Base-by-base conservation (phyloP, 306 rosid genomes). In the Fragaria ananassa region DNA sequence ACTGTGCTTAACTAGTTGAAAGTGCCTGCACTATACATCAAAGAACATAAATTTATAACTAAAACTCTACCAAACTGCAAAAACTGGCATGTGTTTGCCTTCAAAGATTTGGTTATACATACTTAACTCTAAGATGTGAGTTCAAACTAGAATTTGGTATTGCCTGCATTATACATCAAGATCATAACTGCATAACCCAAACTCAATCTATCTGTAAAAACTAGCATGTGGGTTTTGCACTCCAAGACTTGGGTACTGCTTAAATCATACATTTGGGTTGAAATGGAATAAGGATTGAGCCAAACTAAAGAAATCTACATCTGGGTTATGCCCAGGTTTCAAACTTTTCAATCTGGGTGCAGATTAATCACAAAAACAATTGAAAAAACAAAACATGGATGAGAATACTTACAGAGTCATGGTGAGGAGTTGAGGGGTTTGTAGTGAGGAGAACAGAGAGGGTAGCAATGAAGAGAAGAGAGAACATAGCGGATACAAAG, bases 401-500 rank as follows among this genome's bases (percentile, higher is more conserved):
- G 34, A 49, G 71, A 71, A 47, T 39, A 89, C 96, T 88, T 92
- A 96, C 99, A 78, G 97, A 82, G 47, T 87, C 89, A 46, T 82
- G 92, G 71, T 81, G 87, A 0, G 89, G 72, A 10, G 93, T 80
- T 35, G 96, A 85, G 2, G 96, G 98, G 72, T 89, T 89, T 25
- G 90, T 85, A 46, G 90, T 83, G 80, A 92, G 81, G 57, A 96
- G 80, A 13, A 92, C 91, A 19, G 96, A 88, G 15, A 96, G 90
- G 19, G 99, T 96, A 25, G 98, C 98, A 54, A 96, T 29, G 88
- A 96, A 96, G 71, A 96, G 96, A 56, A 96, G 91, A 49, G 93
- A 88, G 64, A 96, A 88, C 86, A 91, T 84, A 5, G 98, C 98
- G 45, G 99, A 96, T 72, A 96, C 89, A 86, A 96, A 96, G 93